Evolutionary conservation across 2,329 filamentous ascomycete genomes (phyloP), one percentile per base, ranked within the genome.

Genomic region (Thelonectria rubi): DNA sequence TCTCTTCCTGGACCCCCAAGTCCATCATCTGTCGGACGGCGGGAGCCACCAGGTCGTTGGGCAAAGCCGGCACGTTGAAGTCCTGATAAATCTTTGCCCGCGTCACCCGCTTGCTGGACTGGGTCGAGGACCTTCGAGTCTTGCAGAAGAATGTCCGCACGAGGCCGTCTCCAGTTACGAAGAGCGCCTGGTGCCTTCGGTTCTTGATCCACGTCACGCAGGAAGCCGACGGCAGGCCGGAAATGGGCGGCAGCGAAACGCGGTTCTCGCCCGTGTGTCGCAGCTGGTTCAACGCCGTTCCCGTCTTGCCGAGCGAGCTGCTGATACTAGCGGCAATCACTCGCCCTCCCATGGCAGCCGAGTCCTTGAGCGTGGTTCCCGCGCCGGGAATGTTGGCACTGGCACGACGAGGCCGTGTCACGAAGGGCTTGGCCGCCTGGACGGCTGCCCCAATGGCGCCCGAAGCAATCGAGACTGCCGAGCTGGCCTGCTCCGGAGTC

Each of bases 211-310:
- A 91, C 1, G 83, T 80, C 3, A 91, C 84, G 69, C 89, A 91
- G 3, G 84, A 81, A 8, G 84, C 80, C 2, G 83, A 83, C 2
- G 88, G 86, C 14, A 81, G 78, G 24, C 76, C 75, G n/a, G 81
- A 74, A 48, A 85, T 83, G 11, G 80, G 77, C 11, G 90, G 91
- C 30, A 93, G 80, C 47, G 90, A 86, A 43, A 93, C 84, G 64
- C 92, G 86, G 75, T 92, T 93, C 73, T 93, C 91, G 11, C 88
- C 88, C 0, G 87, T 91, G 69, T 93, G 90, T 48, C 91, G 88
- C 60, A 93, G 84, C 66, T 91, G 87, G 67, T 83, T 90, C 74
- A 91, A 87, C 45, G 85, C 85, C 14, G 84, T 87, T 58, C 88
- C 90, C n/a, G 89, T 91, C 73, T 89, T 90, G 42, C 88, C 89